Base-by-base conservation (phyloP, 2,329 filamentous ascomycete genomes). In the Chaetomiaceae sp. region DNA sequence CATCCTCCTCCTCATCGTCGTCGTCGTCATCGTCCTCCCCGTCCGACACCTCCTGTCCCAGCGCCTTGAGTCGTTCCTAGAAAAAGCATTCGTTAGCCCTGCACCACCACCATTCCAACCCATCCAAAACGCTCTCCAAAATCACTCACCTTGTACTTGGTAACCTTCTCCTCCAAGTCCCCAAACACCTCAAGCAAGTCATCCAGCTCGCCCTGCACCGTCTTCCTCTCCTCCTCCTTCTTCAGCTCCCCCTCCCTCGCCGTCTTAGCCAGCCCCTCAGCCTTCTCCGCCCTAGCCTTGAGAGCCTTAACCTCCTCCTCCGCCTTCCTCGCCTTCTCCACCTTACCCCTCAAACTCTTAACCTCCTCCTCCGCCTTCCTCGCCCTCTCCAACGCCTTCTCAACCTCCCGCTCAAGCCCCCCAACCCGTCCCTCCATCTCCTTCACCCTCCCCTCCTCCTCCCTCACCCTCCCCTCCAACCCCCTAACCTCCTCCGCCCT, bases 151-250 rank as follows among this genome's bases (percentile, higher is more conserved):
- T 88, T 92, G 64, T 92, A 89, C 60, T 80, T 82, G 37, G 77
- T 76, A 43, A 82, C 74, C 70, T 91, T 92, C 48, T 89, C 86
- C 67, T 93, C 88, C 16, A 90, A 64, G 63, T 93, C 88, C 13
- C 81, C 83, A 67, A 91, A 89, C 5, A 93, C 84, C 71, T 92
- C 86, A 31, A 93, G 71, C 48, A 92, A 73, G 65, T 93, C 88
- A 59, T 93, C 88, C 40, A 92, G 73, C 66, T 93, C 88, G 3
- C 79, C 76, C 64, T 92, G 87, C 5, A 78, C 76, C 1, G 77
- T 70, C 54, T 81, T 75, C 49, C 79, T 82, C 51, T 85, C 82
- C 53, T 81, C 76, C 58, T 83, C 80, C 55, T 79, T 83, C 56
- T 77, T 70, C 40, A 67, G 63, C 14, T 68, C 45, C 35, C 57